Percentiles rank a stretch among this genome's conserved stretches.
These are phyloP conservation scores for Zygotorulaspora chibaensis DNA, from an alignment of 805 yeast genomes.

Conservation along the genomic window DNA sequence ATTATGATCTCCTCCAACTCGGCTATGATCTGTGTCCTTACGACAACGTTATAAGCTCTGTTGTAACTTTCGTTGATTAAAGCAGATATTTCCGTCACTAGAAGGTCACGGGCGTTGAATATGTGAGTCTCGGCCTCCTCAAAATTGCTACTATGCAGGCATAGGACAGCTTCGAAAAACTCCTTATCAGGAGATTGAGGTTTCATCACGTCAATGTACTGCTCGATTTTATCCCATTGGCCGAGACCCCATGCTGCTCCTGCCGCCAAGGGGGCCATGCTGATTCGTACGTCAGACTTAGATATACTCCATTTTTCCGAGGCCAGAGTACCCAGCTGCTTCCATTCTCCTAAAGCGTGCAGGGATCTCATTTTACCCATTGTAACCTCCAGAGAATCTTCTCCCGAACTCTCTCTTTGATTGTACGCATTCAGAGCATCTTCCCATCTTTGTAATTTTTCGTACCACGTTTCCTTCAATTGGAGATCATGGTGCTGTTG, in stretches of 20 bases:
- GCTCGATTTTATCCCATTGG: conserved; percentile 95
- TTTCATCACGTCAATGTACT: conserved; percentile 85
- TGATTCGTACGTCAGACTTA: conserved; percentile 65
- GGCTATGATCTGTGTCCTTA: conserved; percentile 94
- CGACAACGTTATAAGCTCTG: conserved; percentile 95
- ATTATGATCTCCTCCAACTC: conserved; percentile 92
- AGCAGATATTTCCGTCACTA: conserved; percentile 92
- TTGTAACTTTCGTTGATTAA: conserved; percentile 92
- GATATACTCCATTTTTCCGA: conserved; percentile 79
- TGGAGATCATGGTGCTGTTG: conserved; percentile 86
- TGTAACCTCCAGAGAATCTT: conserved; percentile 75
- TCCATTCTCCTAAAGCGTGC: conserved; percentile 99
- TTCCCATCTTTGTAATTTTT: conserved; percentile 95
- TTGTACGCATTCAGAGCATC: conserved; percentile 91
- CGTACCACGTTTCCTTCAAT: conserved; percentile 96
- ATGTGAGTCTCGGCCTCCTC: conserved; percentile 77
- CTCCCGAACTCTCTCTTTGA: conserved; percentile 55
- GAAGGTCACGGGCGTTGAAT: conserved; percentile 75
- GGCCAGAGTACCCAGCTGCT: conserved; percentile 78
- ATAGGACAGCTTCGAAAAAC: conserved; percentile 86
- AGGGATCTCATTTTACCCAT: conserved; percentile 98
- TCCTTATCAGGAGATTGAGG: conserved; percentile 91
- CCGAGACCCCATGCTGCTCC: conserved; percentile 99
- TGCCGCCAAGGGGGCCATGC: conserved; percentile 95
- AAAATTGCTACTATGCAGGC: conserved; percentile 81